A percentile compares a stretch with the other conserved stretches of the same genome.
These are phyloP conservation scores for Carallia brachiata DNA, from an alignment of 345 rosid genomes.

Conservation along the genomic window DNA sequence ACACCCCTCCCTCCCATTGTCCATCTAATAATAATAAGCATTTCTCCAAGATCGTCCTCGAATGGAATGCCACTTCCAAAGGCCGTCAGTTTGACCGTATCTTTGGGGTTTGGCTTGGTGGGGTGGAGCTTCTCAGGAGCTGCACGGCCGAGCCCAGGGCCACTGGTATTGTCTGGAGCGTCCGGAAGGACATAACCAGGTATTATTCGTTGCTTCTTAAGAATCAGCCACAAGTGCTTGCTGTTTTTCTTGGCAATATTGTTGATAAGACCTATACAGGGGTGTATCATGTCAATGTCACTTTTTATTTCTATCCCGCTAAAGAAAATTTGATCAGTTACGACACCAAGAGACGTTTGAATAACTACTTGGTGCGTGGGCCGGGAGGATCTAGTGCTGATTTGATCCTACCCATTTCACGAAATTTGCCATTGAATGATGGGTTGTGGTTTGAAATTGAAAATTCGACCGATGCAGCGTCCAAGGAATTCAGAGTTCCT, in stretches of 20 bases:
- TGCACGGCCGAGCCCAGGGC: constrained; percentile 87
- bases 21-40: constrained; percentile 18
- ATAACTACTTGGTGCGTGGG: constrained; percentile 24
- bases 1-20: constrained; percentile 64
- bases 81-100: constrained; percentile 88
- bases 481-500: constrained; percentile 59
- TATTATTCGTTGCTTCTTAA: constrained; percentile 63
- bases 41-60: constrained; percentile 72
- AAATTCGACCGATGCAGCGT: constrained; percentile 41
- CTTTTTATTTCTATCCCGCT: constrained; percentile 59
- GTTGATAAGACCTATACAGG: constrained; percentile 70
- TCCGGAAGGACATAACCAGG: constrained; percentile 76
- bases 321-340: constrained; percentile 12
- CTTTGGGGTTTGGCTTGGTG: constrained; percentile 84
- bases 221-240: constrained; percentile 50
- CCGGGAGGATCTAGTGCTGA: constrained; percentile 51
- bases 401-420: constrained; percentile 73
- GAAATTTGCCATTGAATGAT: constrained; percentile 58
- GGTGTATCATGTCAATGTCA: constrained; percentile 65
- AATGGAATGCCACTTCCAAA: constrained; percentile 69
- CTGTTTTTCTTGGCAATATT: constrained; percentile 69
- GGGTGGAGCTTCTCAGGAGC: constrained; percentile 89
- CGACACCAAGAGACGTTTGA: constrained; percentile 2
- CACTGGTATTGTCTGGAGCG: constrained; percentile 73
- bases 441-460: constrained; percentile 85